Conservation (phyloP, 2,329 filamentous ascomycete species). For the Scedosporium dehoogii region DNA sequence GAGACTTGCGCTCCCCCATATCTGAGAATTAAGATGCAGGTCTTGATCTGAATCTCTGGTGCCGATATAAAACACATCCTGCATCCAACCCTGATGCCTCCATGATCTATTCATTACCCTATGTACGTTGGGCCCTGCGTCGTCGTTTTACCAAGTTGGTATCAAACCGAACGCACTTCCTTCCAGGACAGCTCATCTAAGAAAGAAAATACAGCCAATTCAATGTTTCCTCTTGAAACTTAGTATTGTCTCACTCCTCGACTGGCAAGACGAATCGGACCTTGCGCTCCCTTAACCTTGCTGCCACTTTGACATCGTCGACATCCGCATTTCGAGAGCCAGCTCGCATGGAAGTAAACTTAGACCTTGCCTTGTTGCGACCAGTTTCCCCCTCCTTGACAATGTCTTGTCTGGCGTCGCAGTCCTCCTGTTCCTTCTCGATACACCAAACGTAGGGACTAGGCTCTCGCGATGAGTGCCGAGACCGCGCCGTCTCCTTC, state of each 20-base stretch:
- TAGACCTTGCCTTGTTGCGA: not conserved
- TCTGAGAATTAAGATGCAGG: not conserved
- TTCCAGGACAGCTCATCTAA: not conserved
- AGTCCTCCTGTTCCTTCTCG: conserved; percentile 3
- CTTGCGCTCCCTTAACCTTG: conserved; percentile 1
- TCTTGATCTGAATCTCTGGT: not conserved
- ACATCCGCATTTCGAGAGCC: not conserved
- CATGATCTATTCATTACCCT: not conserved
- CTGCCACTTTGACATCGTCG: not conserved
- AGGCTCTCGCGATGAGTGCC: not conserved
- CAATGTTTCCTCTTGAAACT: not conserved
- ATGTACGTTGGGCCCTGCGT: not conserved
- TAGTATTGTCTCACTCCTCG: not conserved
- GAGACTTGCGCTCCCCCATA: not conserved
- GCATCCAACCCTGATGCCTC: not conserved
- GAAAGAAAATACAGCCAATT: not conserved
- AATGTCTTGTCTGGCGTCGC: not conserved
- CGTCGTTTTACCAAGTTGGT: not conserved
- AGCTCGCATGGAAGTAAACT: not conserved
- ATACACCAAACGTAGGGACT: conserved; percentile 5
- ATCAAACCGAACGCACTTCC: not conserved
- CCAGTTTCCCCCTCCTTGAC: not conserved
- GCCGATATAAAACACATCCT: not conserved
- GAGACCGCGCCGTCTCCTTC: not conserved
- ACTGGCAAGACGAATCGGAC: conserved; percentile 1